Percentiles rank a stretch among this genome's conserved stretches.
Evolutionary conservation across 176 grass and related monocot genomes (phyloP).

Genomic region (Oryza glaberrima): DNA sequence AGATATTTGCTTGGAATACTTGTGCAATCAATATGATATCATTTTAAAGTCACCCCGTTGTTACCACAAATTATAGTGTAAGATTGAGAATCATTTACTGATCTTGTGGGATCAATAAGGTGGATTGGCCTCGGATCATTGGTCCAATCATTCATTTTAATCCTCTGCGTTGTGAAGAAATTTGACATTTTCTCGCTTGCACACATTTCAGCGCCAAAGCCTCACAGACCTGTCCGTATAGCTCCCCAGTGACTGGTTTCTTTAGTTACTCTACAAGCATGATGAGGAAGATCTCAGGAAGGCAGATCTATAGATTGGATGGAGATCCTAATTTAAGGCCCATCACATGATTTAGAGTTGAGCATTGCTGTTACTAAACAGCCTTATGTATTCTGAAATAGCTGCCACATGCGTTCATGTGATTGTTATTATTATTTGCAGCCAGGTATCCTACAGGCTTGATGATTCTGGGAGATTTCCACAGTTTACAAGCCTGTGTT

Average conservation of each 20-base stretch:
- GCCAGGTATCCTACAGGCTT: neutral
- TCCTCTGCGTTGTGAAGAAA: slow-evolving; percentile 8
- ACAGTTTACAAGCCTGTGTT: neutral
- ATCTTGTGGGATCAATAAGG: neutral
- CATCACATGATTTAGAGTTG: neutral
- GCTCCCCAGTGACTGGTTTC: slow-evolving; percentile 33
- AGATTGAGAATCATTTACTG: neutral
- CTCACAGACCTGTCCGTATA: slow-evolving; percentile 68
- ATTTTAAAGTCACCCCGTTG: slow-evolving; percentile 13
- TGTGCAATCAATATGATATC: neutral
- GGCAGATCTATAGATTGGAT: slow-evolving; percentile 13
- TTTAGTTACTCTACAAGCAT: slow-evolving; percentile 8
- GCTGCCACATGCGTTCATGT: slow-evolving; percentile 5
- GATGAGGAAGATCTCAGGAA: slow-evolving; percentile 8
- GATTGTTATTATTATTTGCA: neutral
- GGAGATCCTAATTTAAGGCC: slow-evolving; percentile 6
- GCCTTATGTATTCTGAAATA: neutral
- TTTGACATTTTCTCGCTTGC: neutral
- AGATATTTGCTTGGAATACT: neutral
- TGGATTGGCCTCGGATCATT: neutral
- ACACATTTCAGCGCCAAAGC: slow-evolving; percentile 85
- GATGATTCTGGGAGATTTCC: slow-evolving; percentile 5
- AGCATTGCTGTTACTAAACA: neutral
- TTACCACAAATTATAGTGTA: neutral
- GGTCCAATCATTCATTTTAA: neutral